phyloP scores from a whole-genome alignment of 179 eudicot genomes.

The Camellia oleifera region DNA sequence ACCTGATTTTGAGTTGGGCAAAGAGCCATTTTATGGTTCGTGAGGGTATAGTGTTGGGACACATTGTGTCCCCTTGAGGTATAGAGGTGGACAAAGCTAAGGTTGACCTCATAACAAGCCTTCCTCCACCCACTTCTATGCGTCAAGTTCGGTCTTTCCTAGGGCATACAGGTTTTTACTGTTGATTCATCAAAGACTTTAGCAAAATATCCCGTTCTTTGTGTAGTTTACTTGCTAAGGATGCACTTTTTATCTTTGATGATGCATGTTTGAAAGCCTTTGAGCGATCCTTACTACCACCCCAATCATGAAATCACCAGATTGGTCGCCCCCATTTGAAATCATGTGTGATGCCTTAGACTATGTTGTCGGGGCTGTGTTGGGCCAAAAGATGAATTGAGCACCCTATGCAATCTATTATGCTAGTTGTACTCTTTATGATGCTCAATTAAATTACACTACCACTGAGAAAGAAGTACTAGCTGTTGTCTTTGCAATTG shows the following conservation, averaged over 20 bases:
- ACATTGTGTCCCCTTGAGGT: not conserved
- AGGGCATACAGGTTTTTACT: too few relatives aligned
- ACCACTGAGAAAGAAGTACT: not conserved
- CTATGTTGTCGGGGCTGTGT: not conserved
- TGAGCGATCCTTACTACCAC: not conserved
- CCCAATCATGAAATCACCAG: not conserved
- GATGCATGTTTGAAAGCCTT: too few relatives aligned
- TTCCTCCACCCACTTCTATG: not conserved
- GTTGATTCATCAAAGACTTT: too few relatives aligned
- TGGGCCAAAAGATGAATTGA: too few relatives aligned
- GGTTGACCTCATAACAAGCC: not conserved
- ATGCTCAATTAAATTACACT: too few relatives aligned
- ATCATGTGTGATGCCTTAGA: not conserved
- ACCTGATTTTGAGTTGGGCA: not conserved
- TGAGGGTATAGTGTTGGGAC: not conserved
- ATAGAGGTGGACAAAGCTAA: not conserved
- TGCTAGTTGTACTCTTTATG: too few relatives aligned
- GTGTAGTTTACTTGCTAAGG: too few relatives aligned
- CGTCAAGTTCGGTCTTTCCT: too few relatives aligned
- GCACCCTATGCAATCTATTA: too few relatives aligned
- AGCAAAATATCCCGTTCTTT: too few relatives aligned
- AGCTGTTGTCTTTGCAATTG: not conserved
- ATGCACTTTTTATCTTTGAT: too few relatives aligned
- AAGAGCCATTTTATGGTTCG: not conserved
- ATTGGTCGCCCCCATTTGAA: not conserved